Evolutionary conservation across 140 eudicot genomes (phyloP), one percentile per base, ranked within the genome.

Genomic region (Senecio squalidus): DNA sequence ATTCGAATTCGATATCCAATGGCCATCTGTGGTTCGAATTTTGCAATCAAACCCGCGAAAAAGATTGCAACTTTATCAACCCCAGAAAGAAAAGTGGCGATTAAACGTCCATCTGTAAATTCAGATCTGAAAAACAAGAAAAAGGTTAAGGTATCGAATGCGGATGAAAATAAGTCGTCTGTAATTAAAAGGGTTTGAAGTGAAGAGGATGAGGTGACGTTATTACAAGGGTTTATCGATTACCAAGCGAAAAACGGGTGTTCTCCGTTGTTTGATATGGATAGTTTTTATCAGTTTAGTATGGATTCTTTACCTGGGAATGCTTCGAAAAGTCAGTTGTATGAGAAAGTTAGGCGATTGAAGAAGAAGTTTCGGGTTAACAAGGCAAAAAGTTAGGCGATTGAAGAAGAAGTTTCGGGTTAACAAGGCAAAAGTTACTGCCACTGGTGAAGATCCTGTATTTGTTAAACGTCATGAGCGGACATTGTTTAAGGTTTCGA

Each of bases 311-410:
- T 79, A 34, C 60, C 41, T 10, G 74, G 70, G 1, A 60, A 47
- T 22, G 78, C 76, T 7, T 28, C 83, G 1, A 75, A 50, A 56
- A 72, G 45, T 22, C 95, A 86, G 40, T 38, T 82, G 72, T 59
- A 50, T 29, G 79, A 71, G 58, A 86, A 82, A 66, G 50, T 86
- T 41, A 66, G 77, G 55, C 80, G 92, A 67, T 56, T 82, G 81
- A n/a, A n/a, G n/a, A n/a, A n/a, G n/a, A n/a, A n/a, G n/a, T n/a
- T n/a, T n/a, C n/a, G n/a, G n/a, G n/a, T n/a, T n/a, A n/a, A n/a
- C n/a, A n/a, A n/a, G n/a, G n/a, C n/a, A n/a, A n/a, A n/a, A n/a
- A n/a, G n/a, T n/a, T n/a, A n/a, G n/a, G n/a, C n/a, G n/a, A n/a
- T n/a, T n/a, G n/a, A 86, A 79, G 61, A 74, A 69, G n/a, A n/a